Percentiles rank a stretch among this genome's conserved stretches.
phyloP scores from a whole-genome alignment of 305 asterid genomes.

The Salvia sclarea region DNA sequence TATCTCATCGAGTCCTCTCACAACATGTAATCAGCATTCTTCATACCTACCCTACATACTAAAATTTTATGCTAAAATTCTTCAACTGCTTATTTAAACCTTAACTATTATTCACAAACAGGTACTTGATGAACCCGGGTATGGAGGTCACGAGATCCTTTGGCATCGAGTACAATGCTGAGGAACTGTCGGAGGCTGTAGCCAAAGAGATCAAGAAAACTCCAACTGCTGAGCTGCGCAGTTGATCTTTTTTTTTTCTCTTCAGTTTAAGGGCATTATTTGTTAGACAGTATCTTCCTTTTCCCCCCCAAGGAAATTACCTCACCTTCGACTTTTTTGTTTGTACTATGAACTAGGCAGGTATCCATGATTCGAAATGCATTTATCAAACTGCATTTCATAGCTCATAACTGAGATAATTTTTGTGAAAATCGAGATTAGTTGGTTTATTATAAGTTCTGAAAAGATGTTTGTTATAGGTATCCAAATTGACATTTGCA shows the following conservation, averaged over 20 bases:
- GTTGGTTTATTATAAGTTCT: neutral
- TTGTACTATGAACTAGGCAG: neutral
- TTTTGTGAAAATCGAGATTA: neutral
- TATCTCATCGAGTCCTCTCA: slow-evolving; percentile 89
- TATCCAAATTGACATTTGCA: neutral
- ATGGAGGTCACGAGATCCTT: slow-evolving; percentile 78
- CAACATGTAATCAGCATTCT: slow-evolving; percentile 55
- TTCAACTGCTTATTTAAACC: neutral
- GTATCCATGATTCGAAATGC: neutral
- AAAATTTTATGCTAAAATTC: neutral
- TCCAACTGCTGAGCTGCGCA: slow-evolving; percentile 12
- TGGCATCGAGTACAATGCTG: slow-evolving; percentile 72
- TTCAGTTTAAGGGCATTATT: neutral
- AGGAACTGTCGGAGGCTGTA: slow-evolving; percentile 64
- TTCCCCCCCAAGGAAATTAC: neutral
- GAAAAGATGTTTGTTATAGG: no score
- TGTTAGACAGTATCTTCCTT: slow-evolving; percentile 6
- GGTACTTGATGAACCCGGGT: slow-evolving; percentile 84
- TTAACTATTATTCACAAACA: slow-evolving; percentile 31
- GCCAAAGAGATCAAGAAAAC: slow-evolving; percentile 58
- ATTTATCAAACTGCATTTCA: neutral
- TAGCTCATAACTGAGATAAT: neutral
- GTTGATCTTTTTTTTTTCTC: slow-evolving; percentile 19
- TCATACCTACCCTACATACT: neutral
- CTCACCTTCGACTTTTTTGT: neutral